Evolutionary conservation across 352 stramenopile species (phyloP).

Genomic region (Globisporangium acanthophoron): DNA sequence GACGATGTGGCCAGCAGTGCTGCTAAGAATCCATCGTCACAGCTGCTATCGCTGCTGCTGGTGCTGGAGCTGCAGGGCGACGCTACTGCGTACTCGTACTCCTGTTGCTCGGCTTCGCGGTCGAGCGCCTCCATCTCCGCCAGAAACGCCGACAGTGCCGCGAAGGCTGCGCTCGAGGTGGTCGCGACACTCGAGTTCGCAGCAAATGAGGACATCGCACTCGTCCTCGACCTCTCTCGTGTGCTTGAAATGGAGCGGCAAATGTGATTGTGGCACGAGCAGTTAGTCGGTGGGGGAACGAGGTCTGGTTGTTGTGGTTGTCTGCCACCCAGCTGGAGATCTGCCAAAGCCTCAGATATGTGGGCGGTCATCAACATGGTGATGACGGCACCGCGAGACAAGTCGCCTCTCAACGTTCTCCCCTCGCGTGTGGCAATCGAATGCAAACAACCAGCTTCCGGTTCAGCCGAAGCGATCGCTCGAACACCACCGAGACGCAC

Average conservation of each 20-base stretch:
- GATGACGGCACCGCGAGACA: background rate
- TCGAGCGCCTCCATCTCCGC: slow-evolving; percentile 10
- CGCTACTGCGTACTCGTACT: background rate
- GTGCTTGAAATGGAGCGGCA: background rate
- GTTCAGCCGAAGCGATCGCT: too few species aligned
- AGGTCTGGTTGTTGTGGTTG: too few species aligned
- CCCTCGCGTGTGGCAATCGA: background rate
- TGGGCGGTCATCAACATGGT: background rate
- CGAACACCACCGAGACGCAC: too few species aligned
- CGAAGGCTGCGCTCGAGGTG: slow-evolving; percentile 2
- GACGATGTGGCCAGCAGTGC: background rate
- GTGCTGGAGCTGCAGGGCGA: background rate
- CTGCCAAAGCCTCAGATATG: background rate
- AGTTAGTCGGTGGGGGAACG: too few species aligned
- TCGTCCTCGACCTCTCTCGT: background rate
- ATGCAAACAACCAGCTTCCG: background rate
- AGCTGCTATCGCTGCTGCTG: background rate
- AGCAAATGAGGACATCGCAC: background rate
- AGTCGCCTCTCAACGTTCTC: too few species aligned
- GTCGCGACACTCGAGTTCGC: background rate
- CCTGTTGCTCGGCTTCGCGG: background rate
- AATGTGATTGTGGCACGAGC: background rate
- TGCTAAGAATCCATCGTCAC: background rate
- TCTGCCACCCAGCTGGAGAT: too few species aligned
- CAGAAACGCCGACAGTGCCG: slow-evolving; percentile 6